These are phyloP conservation scores for Monosporozyma solicola DNA, from an alignment of 805 yeast genomes.

Conservation along the genomic window DNA sequence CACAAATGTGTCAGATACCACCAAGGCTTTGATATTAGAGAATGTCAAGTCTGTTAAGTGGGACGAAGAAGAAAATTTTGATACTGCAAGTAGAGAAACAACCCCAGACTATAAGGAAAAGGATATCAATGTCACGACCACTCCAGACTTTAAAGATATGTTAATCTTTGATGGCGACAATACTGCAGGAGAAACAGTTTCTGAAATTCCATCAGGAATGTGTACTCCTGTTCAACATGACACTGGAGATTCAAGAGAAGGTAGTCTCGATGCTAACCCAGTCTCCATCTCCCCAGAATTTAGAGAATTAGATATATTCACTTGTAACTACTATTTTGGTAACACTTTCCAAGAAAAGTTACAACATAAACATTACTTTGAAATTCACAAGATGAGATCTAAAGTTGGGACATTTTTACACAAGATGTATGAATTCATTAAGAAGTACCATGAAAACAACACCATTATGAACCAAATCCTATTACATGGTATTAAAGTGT, in stretches of 20 bases:
- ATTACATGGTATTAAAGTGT: slow-evolving; percentile 57
- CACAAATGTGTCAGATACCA: neutral
- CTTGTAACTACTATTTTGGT: slow-evolving; percentile 58
- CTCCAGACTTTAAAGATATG: neutral
- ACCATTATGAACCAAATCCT: slow-evolving; percentile 53
- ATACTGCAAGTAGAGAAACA: slow-evolving; percentile 29
- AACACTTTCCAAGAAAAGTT: slow-evolving; percentile 38
- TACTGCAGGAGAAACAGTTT: slow-evolving; percentile 21
- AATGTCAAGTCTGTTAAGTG: slow-evolving; percentile 28
- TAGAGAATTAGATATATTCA: slow-evolving; percentile 53
- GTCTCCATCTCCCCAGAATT: slow-evolving; percentile 16
- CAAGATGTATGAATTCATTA: slow-evolving; percentile 40
- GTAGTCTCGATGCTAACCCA: neutral
- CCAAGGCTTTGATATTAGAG: slow-evolving; percentile 13
- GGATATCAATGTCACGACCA: slow-evolving; percentile 13
- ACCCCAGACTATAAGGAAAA: slow-evolving; percentile 13
- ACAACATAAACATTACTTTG: slow-evolving; percentile 35
- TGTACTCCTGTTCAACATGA: slow-evolving; percentile 30
- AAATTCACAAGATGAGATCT: slow-evolving; percentile 53
- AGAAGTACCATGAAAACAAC: slow-evolving; percentile 48
- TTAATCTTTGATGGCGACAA: slow-evolving; percentile 2
- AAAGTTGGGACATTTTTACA: slow-evolving; percentile 59
- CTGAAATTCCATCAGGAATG: slow-evolving; percentile 33
- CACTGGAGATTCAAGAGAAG: slow-evolving; percentile 17
- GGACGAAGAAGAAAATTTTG: slow-evolving; percentile 29